phyloP scores from a whole-genome alignment of 805 yeast genomes.

The Metschnikowia corniflorae region DNA sequence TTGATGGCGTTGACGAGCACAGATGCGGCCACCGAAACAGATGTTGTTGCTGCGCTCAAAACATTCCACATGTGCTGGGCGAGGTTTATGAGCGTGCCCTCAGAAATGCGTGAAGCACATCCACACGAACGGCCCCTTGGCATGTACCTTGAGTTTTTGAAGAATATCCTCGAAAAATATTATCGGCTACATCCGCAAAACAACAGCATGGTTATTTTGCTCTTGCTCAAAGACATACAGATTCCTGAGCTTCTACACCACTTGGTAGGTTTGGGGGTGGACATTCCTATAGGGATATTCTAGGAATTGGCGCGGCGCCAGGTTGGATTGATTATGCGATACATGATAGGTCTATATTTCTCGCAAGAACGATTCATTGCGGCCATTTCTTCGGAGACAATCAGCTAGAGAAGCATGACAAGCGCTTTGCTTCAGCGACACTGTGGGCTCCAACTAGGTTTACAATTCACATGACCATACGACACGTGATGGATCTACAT shows the following conservation, averaged over 20 bases:
- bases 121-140: constrained; percentile 5
- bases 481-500: too few species aligned
- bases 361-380: too few species aligned
- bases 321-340: too few species aligned
- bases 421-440: too few species aligned
- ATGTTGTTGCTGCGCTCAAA: constrained; percentile 8
- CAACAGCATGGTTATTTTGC: constrained; percentile 12
- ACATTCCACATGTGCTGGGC: constrained; percentile 8
- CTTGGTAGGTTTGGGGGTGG: constrained; percentile 14
- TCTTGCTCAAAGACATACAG: constrained; percentile 9
- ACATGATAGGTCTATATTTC: too few species aligned
- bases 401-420: too few species aligned
- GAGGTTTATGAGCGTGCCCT: constrained; percentile 5
- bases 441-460: too few species aligned
- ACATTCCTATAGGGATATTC: constrained; percentile 10
- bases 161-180: constrained; percentile 1
- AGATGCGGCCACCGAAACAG: background rate
- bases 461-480: too few species aligned
- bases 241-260: constrained; percentile 17
- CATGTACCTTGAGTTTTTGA: constrained; percentile 4
- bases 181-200: constrained; percentile 3
- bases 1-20: background rate
- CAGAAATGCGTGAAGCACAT: constrained; percentile 6
- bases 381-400: too few species aligned
- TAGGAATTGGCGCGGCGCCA: constrained; percentile 4